Evolutionary conservation across 2,329 filamentous ascomycete species (phyloP), one percentile per base, ranked within the genome.

Genomic region (Tothia fuscella): DNA sequence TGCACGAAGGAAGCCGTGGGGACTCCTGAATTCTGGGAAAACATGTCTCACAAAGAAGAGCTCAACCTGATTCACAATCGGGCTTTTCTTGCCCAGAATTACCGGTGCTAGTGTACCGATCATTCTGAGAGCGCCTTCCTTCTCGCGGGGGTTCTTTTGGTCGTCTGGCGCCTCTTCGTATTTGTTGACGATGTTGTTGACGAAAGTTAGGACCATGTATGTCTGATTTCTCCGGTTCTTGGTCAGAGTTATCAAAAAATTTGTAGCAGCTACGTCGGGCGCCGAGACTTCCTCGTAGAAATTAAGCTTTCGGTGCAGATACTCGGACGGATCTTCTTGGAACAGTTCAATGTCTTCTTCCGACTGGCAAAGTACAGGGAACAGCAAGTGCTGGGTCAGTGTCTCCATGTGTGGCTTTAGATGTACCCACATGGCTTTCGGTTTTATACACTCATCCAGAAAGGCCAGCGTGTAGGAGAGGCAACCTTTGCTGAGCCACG

Each of bases 11-110:
- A 88, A 96, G 26, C 89, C 91, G 56, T 93, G 84, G 12, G 78
- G 72, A 63, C 86, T 96, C 52, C 85, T 80, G 69, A 98, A 98
- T 56, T 98, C 91, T 35, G 91, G 91, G 69, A 98, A 96, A 44
- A 98, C 91, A 56, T 96, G 93, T 55, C 89, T 83, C 41, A 96
- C 89, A 51, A 98, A 82, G 71, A 98, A 98, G 62, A 94, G 95
- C 62, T 98, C 91, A 44, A 96, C 88, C 62, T 96, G 87, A 56
- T 94, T 83, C 26, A 89, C 91, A 50, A 98, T 95, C 1, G 91
- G 91, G 56, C 88, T 95, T 73, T 96, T 96, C 72, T 96, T 98
- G 51, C 87, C 86, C 26, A 98, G 71, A 37, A 98, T 93, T 40
- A 98, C 89, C 24, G 86, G 84, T 0, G 91, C 85, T 35, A 98